A percentile compares a stretch with the other conserved stretches of the same genome.
These are phyloP conservation scores for Alternaria sp. DNA, from an alignment of 2,329 filamentous ascomycete genomes.

Conservation along the genomic window DNA sequence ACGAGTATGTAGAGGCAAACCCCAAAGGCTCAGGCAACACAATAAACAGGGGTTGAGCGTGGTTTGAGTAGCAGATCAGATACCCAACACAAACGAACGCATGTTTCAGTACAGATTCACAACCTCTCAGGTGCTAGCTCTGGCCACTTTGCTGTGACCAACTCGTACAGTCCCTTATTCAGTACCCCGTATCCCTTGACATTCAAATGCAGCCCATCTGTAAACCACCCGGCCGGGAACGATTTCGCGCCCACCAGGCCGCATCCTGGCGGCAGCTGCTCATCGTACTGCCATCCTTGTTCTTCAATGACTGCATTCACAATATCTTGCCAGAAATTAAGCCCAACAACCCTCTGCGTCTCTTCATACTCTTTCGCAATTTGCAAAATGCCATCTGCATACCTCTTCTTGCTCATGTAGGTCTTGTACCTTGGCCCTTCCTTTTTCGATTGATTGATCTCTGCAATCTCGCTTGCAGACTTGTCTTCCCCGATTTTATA, in stretches of 20 bases:
- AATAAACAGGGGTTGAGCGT: constrained; percentile 72
- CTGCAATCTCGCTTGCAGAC: constrained; percentile 13
- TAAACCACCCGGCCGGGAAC: constrained; percentile 51
- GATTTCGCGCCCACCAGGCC: constrained; percentile 42
- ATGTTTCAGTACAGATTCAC: not conserved
- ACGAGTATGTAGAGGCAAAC: constrained; percentile 91
- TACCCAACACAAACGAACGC: constrained; percentile 18
- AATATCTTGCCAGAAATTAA: constrained; percentile 49
- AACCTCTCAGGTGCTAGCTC: constrained; percentile 38
- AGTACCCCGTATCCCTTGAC: constrained; percentile 43
- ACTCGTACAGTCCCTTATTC: constrained; percentile 31
- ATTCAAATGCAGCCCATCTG: constrained; percentile 52
- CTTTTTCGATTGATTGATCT: constrained; percentile 20
- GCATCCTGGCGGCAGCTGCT: constrained; percentile 48
- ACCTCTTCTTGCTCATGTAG: constrained; percentile 52
- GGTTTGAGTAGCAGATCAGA: constrained; percentile 15
- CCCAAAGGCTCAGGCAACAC: constrained; percentile 85
- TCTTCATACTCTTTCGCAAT: constrained; percentile 48
- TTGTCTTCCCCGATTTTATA: not conserved
- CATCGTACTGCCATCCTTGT: constrained; percentile 39
- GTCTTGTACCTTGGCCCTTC: constrained; percentile 40
- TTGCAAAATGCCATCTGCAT: constrained; percentile 50
- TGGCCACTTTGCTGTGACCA: constrained; percentile 43
- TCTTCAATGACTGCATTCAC: constrained; percentile 36
- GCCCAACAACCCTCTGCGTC: constrained; percentile 44